These are phyloP conservation scores for Mycena vitilis DNA, from an alignment of 768 basidiomycete species.

Conservation along the genomic window DNA sequence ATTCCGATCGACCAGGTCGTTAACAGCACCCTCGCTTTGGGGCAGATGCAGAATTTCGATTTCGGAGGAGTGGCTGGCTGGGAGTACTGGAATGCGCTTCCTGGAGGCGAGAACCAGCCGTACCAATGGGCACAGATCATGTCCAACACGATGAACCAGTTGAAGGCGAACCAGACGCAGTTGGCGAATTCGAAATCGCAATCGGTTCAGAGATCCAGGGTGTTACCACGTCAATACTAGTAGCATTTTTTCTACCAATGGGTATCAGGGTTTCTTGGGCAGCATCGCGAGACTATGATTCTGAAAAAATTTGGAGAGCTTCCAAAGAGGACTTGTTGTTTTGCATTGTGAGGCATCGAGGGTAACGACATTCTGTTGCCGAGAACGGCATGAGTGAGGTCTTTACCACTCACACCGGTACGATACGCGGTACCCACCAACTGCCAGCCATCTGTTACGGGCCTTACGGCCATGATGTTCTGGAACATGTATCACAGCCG, in stretches of 20 bases:
- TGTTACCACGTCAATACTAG: constrained; percentile 10
- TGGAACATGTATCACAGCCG: constrained; percentile 6
- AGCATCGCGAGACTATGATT: background rate
- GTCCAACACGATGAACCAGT: constrained; percentile 13
- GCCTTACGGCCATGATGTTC: constrained; percentile 30
- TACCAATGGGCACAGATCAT: constrained; percentile 31
- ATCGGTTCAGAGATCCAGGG: constrained; percentile 15
- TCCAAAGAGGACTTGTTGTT: background rate
- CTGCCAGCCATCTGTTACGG: constrained; percentile 18
- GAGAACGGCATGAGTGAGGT: background rate
- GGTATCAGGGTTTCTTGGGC: background rate
- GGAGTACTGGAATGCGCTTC: constrained; percentile 32
- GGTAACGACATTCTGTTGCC: background rate
- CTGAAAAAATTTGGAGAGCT: too few relatives aligned
- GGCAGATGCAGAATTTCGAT: constrained; percentile 24
- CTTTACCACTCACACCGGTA: too few relatives aligned
- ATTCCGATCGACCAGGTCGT: constrained; percentile 26
- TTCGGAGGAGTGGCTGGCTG: constrained; percentile 35
- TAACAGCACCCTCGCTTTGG: constrained; percentile 8
- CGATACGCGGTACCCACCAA: background rate
- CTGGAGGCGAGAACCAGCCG: constrained; percentile 21
- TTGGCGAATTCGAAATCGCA: constrained; percentile 6
- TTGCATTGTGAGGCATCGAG: background rate
- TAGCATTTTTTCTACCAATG: background rate
- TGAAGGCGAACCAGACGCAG: constrained; percentile 17